Evolutionary conservation across 2,329 filamentous ascomycete genomes (phyloP).

Genomic region (Aspergillus persii): DNA sequence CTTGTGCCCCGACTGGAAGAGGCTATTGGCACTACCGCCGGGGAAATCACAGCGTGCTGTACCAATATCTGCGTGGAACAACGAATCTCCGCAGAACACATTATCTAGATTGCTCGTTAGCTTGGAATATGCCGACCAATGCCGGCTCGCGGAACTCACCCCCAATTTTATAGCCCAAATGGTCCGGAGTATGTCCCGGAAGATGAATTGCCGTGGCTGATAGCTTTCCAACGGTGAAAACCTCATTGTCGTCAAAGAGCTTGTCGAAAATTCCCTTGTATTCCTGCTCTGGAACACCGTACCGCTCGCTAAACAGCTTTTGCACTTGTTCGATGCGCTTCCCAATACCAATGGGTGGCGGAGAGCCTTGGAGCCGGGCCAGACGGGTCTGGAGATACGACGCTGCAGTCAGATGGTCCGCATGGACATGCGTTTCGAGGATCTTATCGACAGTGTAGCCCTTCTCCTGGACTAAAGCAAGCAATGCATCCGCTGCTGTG

Average conservation of each 20-base stretch:
- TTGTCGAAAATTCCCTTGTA: constrained; percentile 52
- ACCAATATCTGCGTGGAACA: constrained; percentile 55
- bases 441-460: constrained; percentile 53
- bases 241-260: constrained; percentile 56
- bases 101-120: constrained; percentile 32
- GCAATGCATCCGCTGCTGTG: constrained; percentile 51
- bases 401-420: constrained; percentile 58
- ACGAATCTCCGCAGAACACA: constrained; percentile 54
- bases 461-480: constrained; percentile 45
- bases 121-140: neutral
- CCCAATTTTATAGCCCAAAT: constrained; percentile 60
- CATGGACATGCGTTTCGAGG: constrained; percentile 58
- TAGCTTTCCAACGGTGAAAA: constrained; percentile 53
- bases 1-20: constrained; percentile 47
- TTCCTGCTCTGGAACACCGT: constrained; percentile 48
- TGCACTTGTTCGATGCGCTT: constrained; percentile 57
- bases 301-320: constrained; percentile 50
- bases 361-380: constrained; percentile 29
- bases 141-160: constrained; percentile 14
- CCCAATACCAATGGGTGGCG: constrained; percentile 56
- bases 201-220: constrained; percentile 54
- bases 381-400: constrained; percentile 56
- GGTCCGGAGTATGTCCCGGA: constrained; percentile 63
- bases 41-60: constrained; percentile 57
- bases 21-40: constrained; percentile 45